phyloP scores from a whole-genome alignment of 495 filamentous ascomycete species.

The Penicillium fimorum region DNA sequence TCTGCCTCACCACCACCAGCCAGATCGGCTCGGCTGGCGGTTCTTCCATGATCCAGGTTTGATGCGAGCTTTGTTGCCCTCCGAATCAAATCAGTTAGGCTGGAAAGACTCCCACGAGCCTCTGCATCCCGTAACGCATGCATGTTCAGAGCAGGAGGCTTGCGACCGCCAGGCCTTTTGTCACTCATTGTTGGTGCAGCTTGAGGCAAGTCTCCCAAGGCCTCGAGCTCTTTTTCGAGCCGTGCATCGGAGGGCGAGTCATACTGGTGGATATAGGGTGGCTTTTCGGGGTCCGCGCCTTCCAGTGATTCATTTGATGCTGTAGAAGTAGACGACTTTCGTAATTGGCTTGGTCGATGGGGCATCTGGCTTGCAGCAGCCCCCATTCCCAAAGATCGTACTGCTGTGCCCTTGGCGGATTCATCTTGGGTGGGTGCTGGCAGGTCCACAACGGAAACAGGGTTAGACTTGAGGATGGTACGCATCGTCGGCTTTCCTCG shows the following conservation, averaged over 20 bases:
- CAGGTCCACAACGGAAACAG: conserved; percentile 19
- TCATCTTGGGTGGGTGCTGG: conserved; percentile 7
- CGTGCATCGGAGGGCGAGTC: conserved; percentile 8
- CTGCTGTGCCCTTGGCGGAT: conserved; percentile 22
- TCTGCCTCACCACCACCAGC: conserved; percentile 29
- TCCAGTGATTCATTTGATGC: conserved; percentile 32
- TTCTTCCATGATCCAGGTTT: conserved; percentile 83
- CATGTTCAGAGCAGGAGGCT: conserved; percentile 76
- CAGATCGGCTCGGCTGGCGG: conserved; percentile 65
- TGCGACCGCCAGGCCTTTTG: conserved; percentile 44
- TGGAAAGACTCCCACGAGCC: conserved; percentile 82
- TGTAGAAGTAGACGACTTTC: conserved; percentile 29
- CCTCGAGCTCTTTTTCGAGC: conserved; percentile 34
- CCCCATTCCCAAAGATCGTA: conserved; percentile 12
- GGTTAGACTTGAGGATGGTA: conserved; percentile 51
- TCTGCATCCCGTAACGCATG: conserved; percentile 76
- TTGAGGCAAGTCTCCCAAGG: conserved; percentile 25
- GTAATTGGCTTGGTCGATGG: conserved; percentile 23
- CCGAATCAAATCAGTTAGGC: conserved; percentile 84
- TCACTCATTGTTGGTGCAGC: conserved; percentile 45
- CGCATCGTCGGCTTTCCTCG: conserved; percentile 70
- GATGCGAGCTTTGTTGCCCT: conserved; percentile 84
- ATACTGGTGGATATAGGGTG: conserved; percentile 28
- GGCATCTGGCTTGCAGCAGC: conserved; percentile 21
- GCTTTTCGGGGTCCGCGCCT: conserved; percentile 35